Evolutionary conservation across 2,329 filamentous ascomycete species (phyloP).

Genomic region (Fusarium cyanostomum): DNA sequence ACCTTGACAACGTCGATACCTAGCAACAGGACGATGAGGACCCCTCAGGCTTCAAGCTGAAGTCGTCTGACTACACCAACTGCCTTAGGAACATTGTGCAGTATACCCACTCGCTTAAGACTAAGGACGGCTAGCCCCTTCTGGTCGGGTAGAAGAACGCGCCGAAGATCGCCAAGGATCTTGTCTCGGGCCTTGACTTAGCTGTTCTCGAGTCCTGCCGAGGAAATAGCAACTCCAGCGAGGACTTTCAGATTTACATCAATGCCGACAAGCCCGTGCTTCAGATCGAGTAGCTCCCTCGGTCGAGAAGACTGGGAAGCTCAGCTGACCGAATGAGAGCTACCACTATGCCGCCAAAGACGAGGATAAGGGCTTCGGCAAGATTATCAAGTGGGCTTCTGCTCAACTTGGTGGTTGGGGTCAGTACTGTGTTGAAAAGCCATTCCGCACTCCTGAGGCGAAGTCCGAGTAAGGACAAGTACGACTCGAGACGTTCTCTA

Average conservation of each 20-base stretch:
- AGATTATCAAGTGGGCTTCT: slow-evolving; percentile 47
- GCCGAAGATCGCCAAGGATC: slow-evolving; percentile 38
- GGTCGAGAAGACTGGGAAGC: slow-evolving; percentile 31
- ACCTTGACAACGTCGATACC: slow-evolving; percentile 49
- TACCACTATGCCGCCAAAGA: slow-evolving; percentile 40
- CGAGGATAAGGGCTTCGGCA: slow-evolving; percentile 46
- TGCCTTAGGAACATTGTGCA: slow-evolving; percentile 45
- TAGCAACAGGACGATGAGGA: slow-evolving; percentile 42
- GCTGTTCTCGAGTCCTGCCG: slow-evolving; percentile 51
- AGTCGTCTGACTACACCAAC: slow-evolving; percentile 40
- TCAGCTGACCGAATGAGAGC: slow-evolving; percentile 38
- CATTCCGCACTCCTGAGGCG: slow-evolving; percentile 40
- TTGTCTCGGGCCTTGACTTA: slow-evolving; percentile 45
- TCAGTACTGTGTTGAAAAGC: slow-evolving; percentile 43
- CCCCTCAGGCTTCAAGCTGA: slow-evolving; percentile 44
- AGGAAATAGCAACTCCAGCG: slow-evolving; percentile 32
- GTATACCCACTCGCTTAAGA: slow-evolving; percentile 44
- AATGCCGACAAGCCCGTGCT: slow-evolving; percentile 46
- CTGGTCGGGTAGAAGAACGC: slow-evolving; percentile 50
- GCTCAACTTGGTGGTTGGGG: slow-evolving; percentile 47
- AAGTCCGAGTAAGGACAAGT: slow-evolving; percentile 19
- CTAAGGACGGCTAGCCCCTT: slow-evolving; percentile 36
- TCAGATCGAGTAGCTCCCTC: slow-evolving; percentile 49
- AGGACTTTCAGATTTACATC: slow-evolving; percentile 45
- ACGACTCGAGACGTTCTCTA: not conserved